Percentiles rank a stretch among this genome's conserved stretches.
Evolutionary conservation across 2,329 filamentous ascomycete genomes (phyloP).

Genomic region (Aspergillus sp.): DNA sequence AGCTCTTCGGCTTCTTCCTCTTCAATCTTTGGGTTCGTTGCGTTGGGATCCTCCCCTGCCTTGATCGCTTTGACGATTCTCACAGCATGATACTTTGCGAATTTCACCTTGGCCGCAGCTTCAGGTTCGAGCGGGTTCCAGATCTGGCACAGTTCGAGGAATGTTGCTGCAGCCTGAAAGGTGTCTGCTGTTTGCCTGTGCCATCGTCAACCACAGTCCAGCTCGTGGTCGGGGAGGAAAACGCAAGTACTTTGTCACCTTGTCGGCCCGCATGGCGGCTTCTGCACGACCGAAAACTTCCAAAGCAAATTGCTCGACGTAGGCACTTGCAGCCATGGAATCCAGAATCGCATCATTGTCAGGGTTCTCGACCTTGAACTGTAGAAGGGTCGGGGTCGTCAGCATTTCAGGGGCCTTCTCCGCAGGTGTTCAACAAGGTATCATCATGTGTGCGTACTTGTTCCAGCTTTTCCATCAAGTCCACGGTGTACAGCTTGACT

Average conservation of each 20-base stretch:
- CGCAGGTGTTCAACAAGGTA: neutral
- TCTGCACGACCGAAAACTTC: constrained; percentile 87
- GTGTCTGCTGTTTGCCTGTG: constrained; percentile 87
- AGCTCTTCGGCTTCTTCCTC: constrained; percentile 57
- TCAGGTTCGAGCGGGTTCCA: constrained; percentile 80
- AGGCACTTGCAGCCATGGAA: constrained; percentile 83
- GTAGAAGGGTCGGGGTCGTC: constrained; percentile 18
- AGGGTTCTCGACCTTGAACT: constrained; percentile 74
- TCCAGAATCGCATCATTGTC: constrained; percentile 83
- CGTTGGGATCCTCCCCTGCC: constrained; percentile 88
- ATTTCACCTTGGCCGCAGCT: constrained; percentile 85
- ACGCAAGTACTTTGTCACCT: constrained; percentile 70
- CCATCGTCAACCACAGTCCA: constrained; percentile 20
- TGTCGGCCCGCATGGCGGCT: constrained; percentile 78
- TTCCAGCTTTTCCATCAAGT: constrained; percentile 90
- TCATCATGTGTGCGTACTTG: constrained; percentile 53
- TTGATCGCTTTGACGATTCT: constrained; percentile 90
- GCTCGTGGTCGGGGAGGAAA: neutral
- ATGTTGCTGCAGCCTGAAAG: constrained; percentile 88
- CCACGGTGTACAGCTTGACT: constrained; percentile 77
- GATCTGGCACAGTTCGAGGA: constrained; percentile 84
- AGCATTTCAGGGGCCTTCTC: constrained; percentile 4
- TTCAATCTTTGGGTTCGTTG: constrained; percentile 75
- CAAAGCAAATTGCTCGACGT: constrained; percentile 90
- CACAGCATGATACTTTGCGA: constrained; percentile 92